phyloP scores from a whole-genome alignment of 495 filamentous ascomycete species.

The Hamigera avellanea region DNA sequence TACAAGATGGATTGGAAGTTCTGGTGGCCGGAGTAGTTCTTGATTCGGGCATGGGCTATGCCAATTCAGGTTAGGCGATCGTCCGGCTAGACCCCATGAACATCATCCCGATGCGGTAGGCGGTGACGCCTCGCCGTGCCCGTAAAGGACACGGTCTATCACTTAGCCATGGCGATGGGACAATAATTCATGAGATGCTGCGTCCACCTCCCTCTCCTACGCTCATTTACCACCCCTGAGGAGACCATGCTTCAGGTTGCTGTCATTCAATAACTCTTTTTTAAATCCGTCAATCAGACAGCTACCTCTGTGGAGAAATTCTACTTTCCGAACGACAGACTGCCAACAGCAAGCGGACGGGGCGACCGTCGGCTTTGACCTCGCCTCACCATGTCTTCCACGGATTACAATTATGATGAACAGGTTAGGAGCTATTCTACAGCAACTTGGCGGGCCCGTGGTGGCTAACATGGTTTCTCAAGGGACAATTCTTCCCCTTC shows the following conservation, averaged over 20 bases:
- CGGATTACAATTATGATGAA: constrained; percentile 97
- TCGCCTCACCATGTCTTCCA: constrained; percentile 58
- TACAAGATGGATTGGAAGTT: not conserved
- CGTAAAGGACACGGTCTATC: constrained; percentile 24
- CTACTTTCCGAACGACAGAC: not conserved
- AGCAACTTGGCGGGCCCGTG: not conserved
- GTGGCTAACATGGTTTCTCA: constrained; percentile 3
- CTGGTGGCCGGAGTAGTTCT: no score
- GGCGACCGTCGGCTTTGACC: constrained; percentile 28
- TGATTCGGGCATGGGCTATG: no score
- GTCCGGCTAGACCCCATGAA: not conserved
- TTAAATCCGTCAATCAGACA: no score
- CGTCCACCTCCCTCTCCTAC: constrained; percentile 4
- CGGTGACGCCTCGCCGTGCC: constrained; percentile 9
- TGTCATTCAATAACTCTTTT: constrained; percentile 4
- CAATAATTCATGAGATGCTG: constrained; percentile 5
- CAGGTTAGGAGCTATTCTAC: constrained; percentile 36
- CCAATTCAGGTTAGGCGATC: no score
- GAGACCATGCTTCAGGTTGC: constrained; percentile 12
- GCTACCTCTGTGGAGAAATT: no score
- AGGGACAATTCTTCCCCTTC: constrained; percentile 98
- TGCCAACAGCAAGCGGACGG: constrained; percentile 2
- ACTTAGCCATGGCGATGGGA: no score
- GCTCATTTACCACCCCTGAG: constrained; percentile 12
- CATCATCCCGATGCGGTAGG: constrained; percentile 9